Conservation (phyloP, 1,139 yeast genomes). For the Sporopachydermia cereana region DNA sequence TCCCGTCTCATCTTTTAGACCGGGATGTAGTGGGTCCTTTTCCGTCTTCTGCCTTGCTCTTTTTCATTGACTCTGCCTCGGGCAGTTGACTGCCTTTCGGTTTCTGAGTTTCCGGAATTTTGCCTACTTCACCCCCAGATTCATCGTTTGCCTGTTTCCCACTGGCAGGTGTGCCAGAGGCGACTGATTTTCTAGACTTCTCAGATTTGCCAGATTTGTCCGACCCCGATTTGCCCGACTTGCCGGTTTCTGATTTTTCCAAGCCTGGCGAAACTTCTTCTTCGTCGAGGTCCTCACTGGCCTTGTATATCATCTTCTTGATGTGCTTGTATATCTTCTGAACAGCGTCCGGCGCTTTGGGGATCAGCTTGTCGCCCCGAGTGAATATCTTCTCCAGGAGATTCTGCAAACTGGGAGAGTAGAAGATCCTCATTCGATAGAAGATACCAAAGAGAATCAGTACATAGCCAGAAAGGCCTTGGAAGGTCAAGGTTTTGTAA, state of each 20-base stretch:
- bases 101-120: too few species aligned
- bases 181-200: not conserved
- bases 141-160: too few species aligned
- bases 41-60: too few species aligned
- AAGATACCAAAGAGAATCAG: not conserved
- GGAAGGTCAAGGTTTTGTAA: not conserved
- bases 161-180: too few species aligned
- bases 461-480: conserved; percentile 1
- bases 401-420: not conserved
- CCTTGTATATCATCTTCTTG: not conserved
- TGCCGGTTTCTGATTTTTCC: not conserved
- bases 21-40: too few species aligned
- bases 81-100: too few species aligned
- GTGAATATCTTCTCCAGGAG: not conserved
- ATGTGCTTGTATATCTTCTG: not conserved
- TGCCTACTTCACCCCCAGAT: too few species aligned
- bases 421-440: not conserved
- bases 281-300: not conserved
- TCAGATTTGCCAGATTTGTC: not conserved
- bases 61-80: too few species aligned
- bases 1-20: too few species aligned
- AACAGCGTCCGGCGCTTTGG: not conserved
- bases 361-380: not conserved
- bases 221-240: too few species aligned
- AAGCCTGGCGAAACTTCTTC: not conserved